phyloP scores from a whole-genome alignment of 2,329 filamentous ascomycete species.

The Metarhizium album region DNA sequence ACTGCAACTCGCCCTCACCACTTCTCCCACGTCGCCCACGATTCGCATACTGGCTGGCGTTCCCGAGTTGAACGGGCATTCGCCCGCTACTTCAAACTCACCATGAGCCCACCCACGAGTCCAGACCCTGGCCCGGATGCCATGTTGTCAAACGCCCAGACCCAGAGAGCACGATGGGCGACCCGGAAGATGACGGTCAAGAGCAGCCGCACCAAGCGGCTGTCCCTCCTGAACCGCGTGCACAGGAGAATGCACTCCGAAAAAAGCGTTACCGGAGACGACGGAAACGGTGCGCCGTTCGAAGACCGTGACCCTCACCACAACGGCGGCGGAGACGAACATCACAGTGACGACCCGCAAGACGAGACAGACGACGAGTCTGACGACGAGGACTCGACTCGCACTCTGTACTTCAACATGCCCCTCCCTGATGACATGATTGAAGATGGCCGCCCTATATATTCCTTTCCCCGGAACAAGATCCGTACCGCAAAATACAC shows the following conservation, averaged over 20 bases:
- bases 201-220: conserved; percentile 67
- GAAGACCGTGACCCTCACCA: conserved; percentile 19
- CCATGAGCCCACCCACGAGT: conserved; percentile 21
- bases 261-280: conserved; percentile 48
- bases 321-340: conserved; percentile 17
- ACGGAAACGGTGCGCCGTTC: conserved; percentile 16
- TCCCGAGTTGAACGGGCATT: conserved; percentile 27
- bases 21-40: background rate
- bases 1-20: conserved; percentile 1
- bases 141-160: conserved; percentile 20
- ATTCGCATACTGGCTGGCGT: conserved; percentile 25
- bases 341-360: conserved; percentile 17
- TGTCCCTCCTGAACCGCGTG: conserved; percentile 69
- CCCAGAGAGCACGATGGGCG: conserved; percentile 85
- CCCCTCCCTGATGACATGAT: conserved; percentile 63
- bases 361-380: conserved; percentile 28
- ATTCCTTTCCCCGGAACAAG: conserved; percentile 79
- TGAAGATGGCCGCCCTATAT: conserved; percentile 64
- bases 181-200: conserved; percentile 76
- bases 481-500: conserved; percentile 98
- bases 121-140: conserved; percentile 18
- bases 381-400: conserved; percentile 28
- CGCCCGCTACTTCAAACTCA: conserved; percentile 24
- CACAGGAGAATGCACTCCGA: conserved; percentile 53
- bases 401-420: conserved; percentile 75